Evolutionary conservation across 2,329 filamentous ascomycete genomes (phyloP), one percentile per base, ranked within the genome.

Genomic region (Tolypocladium ophioglossoides): DNA sequence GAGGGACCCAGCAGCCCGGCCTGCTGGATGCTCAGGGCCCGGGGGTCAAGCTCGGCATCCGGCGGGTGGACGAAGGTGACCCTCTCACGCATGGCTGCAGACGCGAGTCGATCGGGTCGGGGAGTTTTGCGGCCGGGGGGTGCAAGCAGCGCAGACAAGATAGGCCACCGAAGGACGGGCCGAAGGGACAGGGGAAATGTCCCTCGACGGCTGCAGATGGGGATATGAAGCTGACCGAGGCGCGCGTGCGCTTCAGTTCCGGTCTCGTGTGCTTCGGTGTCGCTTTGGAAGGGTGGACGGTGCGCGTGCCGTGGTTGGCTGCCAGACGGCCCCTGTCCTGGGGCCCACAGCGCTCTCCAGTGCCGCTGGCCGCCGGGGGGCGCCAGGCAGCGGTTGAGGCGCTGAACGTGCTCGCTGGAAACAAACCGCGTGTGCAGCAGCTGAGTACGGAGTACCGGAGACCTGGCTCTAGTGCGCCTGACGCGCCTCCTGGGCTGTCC

Each of bases 21-120:
- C 46, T 75, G 71, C 47, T 74, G 73, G 46, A 95, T 70, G 14
- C 77, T 69, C 52, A 95, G 71, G 48, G 80, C 74, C 2, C 79
- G 72, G 0, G 87, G 85, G 52, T 87, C 81, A 57, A 91, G 77
- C 2, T 77, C 77, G 54, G 80, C 74, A 46, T 84, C 80, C n/a
- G 79, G 74, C 24, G 79, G 77, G 60, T 87, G 84, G 52, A 95
- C 74, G 59, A 90, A 94, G 1, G 91, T 95, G 62, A 90, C 83
- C 70, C 89, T 78, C 70, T 90, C 83, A 62, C 86, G 84, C 88
- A 92, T 91, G 40, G 16, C 18, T 27, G 52, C 38, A 22, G 22
- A 35, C 44, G 40, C 35, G 53, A 41, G 34, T 53, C 41, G 30
- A n/a, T 10, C 3, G 41, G 5, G 16, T 18, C 27, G 22, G 22